phyloP scores from a whole-genome alignment of 345 rosid genomes.

The Cardamine occulta region DNA sequence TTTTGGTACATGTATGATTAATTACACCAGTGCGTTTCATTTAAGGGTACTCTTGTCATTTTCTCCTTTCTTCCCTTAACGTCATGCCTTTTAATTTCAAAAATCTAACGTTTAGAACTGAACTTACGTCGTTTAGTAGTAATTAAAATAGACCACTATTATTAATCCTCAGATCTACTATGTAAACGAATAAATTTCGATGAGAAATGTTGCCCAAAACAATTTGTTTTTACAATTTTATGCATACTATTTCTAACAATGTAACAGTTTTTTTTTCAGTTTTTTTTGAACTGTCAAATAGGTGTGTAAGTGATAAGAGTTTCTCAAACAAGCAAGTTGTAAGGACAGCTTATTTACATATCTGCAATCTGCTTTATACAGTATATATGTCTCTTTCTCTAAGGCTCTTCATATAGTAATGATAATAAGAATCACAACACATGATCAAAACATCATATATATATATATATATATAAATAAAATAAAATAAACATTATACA shows the following conservation, averaged over 20 bases:
- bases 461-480: not conserved
- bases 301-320: not conserved
- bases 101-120: conserved; percentile 6
- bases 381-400: not conserved
- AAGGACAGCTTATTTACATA: not conserved
- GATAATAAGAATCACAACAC: conserved; percentile 14
- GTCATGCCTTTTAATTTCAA: not conserved
- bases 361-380: not conserved
- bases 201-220: conserved; percentile 9
- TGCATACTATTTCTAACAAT: not conserved
- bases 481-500: conserved; percentile 27
- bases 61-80: not conserved
- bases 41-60: not conserved
- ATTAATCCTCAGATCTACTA: not conserved
- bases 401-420: conserved; percentile 12
- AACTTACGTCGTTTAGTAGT: not conserved
- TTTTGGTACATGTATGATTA: conserved; percentile 6
- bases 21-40: not conserved
- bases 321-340: conserved; percentile 4
- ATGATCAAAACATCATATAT: conserved; percentile 30
- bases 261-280: not conserved
- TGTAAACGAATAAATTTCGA: not conserved
- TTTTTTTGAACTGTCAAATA: not conserved
- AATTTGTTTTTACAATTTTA: not conserved
- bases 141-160: not conserved